A percentile compares a stretch with the other conserved stretches of the same genome.
These are phyloP conservation scores for Thelephora terrestris DNA, from an alignment of 1,284 basidiomycete species.

Conservation along the genomic window DNA sequence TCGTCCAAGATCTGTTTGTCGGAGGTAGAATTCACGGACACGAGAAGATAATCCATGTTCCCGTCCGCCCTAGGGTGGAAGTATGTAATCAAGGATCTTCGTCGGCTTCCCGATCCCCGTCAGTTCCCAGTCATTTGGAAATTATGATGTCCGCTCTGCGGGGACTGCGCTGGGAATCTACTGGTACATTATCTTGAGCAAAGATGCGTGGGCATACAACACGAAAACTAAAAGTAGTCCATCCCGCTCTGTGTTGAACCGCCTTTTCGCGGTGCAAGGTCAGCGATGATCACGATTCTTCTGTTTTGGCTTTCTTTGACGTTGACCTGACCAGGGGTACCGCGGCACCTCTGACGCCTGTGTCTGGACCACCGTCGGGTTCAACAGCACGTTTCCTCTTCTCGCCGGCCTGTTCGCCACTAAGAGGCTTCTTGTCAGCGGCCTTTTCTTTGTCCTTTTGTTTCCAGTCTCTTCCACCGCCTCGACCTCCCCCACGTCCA, in stretches of 20 bases:
- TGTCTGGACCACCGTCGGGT: conserved; percentile 62
- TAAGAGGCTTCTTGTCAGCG: conserved; percentile 3
- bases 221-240: too few relatives aligned
- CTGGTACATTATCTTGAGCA: too few relatives aligned
- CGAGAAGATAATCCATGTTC: neutral
- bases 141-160: too few relatives aligned
- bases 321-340: conserved; percentile 43
- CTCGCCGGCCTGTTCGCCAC: conserved; percentile 39
- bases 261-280: too few relatives aligned
- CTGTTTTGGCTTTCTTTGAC: conserved; percentile 52
- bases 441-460: conserved; percentile 17
- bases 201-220: too few relatives aligned
- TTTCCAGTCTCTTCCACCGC: conserved; percentile 18
- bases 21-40: neutral
- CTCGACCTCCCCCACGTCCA: conserved; percentile 21
- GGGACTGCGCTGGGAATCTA: too few relatives aligned
- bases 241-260: too few relatives aligned
- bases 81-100: too few relatives aligned
- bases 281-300: conserved; percentile 18
- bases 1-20: neutral
- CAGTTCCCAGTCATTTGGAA: too few relatives aligned
- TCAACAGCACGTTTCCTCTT: conserved; percentile 68
- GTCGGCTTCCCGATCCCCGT: too few relatives aligned
- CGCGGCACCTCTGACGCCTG: conserved; percentile 48
- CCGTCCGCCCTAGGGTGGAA: too few relatives aligned